Percentiles rank a stretch among this genome's conserved stretches.
These are phyloP conservation scores for Lachnellula cervina DNA, from an alignment of 2,329 filamentous ascomycete genomes.

Conservation along the genomic window DNA sequence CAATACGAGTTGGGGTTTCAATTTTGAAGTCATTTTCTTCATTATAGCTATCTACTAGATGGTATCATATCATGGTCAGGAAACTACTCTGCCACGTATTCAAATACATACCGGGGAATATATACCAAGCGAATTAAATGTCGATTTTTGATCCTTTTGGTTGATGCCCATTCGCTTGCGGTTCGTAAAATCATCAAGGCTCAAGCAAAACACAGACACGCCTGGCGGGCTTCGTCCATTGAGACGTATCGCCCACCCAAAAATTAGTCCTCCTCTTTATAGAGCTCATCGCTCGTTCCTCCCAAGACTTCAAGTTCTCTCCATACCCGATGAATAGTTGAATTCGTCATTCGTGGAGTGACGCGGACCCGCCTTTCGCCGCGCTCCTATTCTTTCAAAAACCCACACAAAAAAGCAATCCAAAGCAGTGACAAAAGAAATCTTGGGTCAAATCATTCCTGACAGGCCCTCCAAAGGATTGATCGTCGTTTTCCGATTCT, in stretches of 20 bases:
- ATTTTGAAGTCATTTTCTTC: constrained; percentile 7
- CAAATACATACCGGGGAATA: constrained; percentile 8
- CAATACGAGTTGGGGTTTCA: neutral
- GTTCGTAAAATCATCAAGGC: neutral
- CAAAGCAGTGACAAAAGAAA: constrained; percentile 8
- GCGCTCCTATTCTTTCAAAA: neutral
- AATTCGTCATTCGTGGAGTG: neutral
- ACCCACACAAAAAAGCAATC: constrained; percentile 15
- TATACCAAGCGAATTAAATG: constrained; percentile 6
- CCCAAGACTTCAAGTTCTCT: neutral
- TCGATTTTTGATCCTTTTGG: constrained; percentile 1
- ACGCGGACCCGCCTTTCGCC: neutral
- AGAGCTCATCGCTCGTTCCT: neutral
- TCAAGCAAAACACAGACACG: constrained; percentile 8
- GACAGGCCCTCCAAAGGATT: constrained; percentile 37
- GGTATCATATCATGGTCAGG: constrained; percentile 7
- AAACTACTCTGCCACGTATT: constrained; percentile 18
- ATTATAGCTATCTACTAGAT: constrained; percentile 18
- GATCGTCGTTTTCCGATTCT: constrained; percentile 28
- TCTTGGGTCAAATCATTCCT: constrained; percentile 42
- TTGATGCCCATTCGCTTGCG: neutral
- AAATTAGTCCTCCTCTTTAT: neutral
- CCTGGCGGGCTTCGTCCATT: constrained; percentile 1
- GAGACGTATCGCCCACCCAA: neutral
- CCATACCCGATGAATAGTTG: neutral